Evolutionary conservation across 2,329 filamentous ascomycete genomes (phyloP).

Genomic region (Alternaria panax): DNA sequence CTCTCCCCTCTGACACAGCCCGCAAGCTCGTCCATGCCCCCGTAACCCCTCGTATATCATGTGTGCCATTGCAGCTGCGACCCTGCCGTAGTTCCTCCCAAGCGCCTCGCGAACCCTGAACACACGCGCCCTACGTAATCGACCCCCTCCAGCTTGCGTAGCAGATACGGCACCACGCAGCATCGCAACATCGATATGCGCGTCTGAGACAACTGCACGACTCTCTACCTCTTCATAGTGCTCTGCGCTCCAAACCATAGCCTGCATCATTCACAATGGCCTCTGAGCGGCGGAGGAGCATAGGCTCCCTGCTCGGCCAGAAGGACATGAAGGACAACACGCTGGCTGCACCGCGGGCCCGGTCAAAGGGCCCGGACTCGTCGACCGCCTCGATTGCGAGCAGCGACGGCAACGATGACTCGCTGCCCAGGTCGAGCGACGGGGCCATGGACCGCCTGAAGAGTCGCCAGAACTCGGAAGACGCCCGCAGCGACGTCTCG

Average conservation of each 20-base stretch:
- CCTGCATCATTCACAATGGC: constrained; percentile 24
- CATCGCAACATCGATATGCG: constrained; percentile 14
- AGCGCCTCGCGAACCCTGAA: constrained; percentile 2
- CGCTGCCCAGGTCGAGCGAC: constrained; percentile 46
- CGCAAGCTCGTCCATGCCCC: neutral
- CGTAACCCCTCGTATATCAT: neutral
- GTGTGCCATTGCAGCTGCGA: neutral
- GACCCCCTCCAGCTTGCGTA: constrained; percentile 10
- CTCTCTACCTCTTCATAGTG: neutral
- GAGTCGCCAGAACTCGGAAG: constrained; percentile 51
- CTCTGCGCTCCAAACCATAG: neutral
- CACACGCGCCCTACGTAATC: constrained; percentile 22
- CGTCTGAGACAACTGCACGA: constrained; percentile 4
- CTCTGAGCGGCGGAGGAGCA: constrained; percentile 33
- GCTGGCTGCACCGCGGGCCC: constrained; percentile 33
- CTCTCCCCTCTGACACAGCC: neutral
- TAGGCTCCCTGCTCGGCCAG: constrained; percentile 25
- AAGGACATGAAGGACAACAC: constrained; percentile 27
- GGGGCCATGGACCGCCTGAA: constrained; percentile 51
- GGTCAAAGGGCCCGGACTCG: constrained; percentile 39
- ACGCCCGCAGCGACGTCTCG: constrained; percentile 50
- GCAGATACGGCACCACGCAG: neutral
- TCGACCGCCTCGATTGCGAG: constrained; percentile 42
- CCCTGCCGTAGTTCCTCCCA: neutral
- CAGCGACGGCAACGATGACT: constrained; percentile 40